These are phyloP conservation scores for Corymbia citriodora DNA, from an alignment of 441 rosid species.

Conservation along the genomic window DNA sequence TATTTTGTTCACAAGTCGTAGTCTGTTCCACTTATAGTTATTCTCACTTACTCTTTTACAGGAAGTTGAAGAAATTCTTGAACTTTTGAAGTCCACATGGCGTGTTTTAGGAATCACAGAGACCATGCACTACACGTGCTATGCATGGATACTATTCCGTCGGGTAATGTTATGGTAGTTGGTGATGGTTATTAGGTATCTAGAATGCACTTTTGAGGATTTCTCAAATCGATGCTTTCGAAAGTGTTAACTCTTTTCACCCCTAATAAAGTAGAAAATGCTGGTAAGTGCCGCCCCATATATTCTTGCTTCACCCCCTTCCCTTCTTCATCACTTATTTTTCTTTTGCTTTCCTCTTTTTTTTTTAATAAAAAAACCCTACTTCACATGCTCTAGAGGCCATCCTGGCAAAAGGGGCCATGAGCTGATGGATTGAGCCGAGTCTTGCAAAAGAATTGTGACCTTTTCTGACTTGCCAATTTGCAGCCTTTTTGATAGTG, in stretches of 20 bases:
- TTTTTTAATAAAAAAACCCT: neutral
- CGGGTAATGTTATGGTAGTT: conserved; percentile 54
- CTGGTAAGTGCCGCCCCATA: neutral
- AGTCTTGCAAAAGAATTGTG: neutral
- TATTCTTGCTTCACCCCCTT: neutral
- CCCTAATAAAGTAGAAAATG: neutral
- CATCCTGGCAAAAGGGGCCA: neutral
- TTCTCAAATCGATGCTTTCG: neutral
- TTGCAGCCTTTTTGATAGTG: neutral
- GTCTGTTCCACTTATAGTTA: neutral
- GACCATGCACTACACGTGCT: conserved; percentile 94
- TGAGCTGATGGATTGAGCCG: neutral
- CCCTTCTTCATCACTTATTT: neutral
- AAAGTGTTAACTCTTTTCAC: neutral
- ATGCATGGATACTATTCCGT: conserved; percentile 86
- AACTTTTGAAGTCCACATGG: conserved; percentile 96
- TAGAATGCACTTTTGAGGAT: neutral
- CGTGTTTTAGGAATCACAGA: conserved; percentile 94
- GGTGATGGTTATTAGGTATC: neutral
- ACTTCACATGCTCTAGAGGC: neutral
- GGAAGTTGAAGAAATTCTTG: conserved; percentile 99
- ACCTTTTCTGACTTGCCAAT: neutral
- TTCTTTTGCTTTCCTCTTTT: neutral
- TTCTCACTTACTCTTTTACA: conserved; percentile 19
- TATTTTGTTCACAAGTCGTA: neutral